Percentiles rank a stretch among this genome's conserved stretches.
These are phyloP conservation scores for Pichia kudriavzevii DNA, from an alignment of 1,139 yeast genomes.

Conservation along the genomic window DNA sequence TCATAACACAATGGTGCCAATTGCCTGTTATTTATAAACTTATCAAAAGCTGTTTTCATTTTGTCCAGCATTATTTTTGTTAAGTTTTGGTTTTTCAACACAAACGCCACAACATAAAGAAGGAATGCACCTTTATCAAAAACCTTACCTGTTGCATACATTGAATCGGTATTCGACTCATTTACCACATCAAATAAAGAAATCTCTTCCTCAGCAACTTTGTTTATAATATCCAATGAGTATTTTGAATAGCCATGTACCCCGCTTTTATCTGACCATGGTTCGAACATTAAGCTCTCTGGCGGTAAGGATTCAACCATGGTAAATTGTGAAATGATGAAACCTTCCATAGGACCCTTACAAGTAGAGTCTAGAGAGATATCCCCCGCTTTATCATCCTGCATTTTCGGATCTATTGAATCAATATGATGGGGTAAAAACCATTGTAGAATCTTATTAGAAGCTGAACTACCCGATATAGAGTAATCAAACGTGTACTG, in stretches of 20 bases:
- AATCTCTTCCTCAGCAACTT: slow-evolving; percentile 47
- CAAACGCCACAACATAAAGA: slow-evolving; percentile 51
- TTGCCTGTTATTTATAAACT: slow-evolving; percentile 50
- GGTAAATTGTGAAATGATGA: slow-evolving; percentile 39
- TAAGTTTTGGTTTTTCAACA: slow-evolving; percentile 42
- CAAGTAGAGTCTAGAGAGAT: slow-evolving; percentile 56
- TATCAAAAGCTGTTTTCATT: slow-evolving; percentile 50
- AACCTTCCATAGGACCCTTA: slow-evolving; percentile 60
- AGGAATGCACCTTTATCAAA: slow-evolving; percentile 71
- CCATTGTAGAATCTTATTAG: slow-evolving; percentile 36
- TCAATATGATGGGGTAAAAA: slow-evolving; percentile 64
- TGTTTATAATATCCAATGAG: slow-evolving; percentile 35
- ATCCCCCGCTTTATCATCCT: slow-evolving; percentile 25
- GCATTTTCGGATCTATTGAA: slow-evolving; percentile 30
- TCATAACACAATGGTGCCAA: slow-evolving; percentile 62
- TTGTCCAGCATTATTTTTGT: slow-evolving; percentile 42
- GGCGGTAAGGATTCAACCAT: slow-evolving; percentile 48
- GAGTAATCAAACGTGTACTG: slow-evolving; percentile 33
- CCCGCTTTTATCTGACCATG: slow-evolving; percentile 40
- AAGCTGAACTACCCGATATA: slow-evolving; percentile 28
- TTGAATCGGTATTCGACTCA: slow-evolving; percentile 59
- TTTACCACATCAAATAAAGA: slow-evolving; percentile 43
- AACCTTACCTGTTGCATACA: slow-evolving; percentile 72
- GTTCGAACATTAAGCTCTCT: slow-evolving; percentile 43
- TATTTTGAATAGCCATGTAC: slow-evolving; percentile 33